phyloP scores from a whole-genome alignment of 116 monocot genomes.

The Trichopus zeylanicus region DNA sequence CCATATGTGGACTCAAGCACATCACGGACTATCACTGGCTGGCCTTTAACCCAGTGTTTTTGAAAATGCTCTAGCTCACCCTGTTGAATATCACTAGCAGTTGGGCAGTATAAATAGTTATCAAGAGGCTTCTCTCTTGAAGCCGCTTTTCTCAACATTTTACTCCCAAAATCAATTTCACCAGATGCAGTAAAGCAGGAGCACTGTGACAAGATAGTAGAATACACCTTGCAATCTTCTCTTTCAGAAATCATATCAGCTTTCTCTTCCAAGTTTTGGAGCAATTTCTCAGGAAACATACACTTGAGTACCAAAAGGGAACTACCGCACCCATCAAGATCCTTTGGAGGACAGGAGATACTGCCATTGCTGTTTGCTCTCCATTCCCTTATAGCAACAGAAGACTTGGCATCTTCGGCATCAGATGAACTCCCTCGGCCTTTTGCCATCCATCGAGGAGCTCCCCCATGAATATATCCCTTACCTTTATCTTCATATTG shows the following conservation, averaged over 20 bases:
- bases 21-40: conserved; percentile 52
- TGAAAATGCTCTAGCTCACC: conserved; percentile 42
- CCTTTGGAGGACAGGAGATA: conserved; percentile 50
- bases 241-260: conserved; percentile 21
- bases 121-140: conserved; percentile 34
- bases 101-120: conserved; percentile 49
- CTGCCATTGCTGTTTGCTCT: conserved; percentile 43
- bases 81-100: conserved; percentile 16
- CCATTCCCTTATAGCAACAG: conserved; percentile 25
- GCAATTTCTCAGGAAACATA: conserved; percentile 32
- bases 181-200: conserved; percentile 23
- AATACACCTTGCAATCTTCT: conserved; percentile 2
- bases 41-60: conserved; percentile 53
- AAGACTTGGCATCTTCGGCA: conserved; percentile 4
- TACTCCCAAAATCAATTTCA: conserved; percentile 11
- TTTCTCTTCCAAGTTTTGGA: conserved; percentile 34
- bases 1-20: conserved; percentile 44
- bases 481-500: conserved; percentile 25
- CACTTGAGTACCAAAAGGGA: conserved; percentile 44
- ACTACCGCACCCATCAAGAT: conserved; percentile 61
- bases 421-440: not conserved
- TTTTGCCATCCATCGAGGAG: not conserved
- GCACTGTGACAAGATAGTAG: conserved; percentile 13
- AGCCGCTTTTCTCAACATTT: conserved; percentile 31
- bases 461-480: conserved; percentile 31